Evolutionary conservation across 495 filamentous ascomycete genomes (phyloP).

Genomic region (Penicillium goetzii): DNA sequence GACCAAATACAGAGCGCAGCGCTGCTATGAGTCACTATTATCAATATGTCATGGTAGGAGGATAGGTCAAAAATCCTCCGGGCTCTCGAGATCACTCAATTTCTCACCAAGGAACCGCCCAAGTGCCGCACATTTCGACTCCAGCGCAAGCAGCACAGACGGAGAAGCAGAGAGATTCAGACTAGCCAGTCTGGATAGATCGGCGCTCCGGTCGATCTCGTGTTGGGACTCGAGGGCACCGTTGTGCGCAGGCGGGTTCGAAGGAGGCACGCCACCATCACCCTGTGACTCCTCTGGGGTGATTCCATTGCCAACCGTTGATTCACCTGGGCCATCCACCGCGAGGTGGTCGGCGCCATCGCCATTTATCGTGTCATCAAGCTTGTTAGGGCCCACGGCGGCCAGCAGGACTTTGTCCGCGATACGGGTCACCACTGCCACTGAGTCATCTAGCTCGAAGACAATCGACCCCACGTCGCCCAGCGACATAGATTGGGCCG

Average conservation of each 20-base stretch:
- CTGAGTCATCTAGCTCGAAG: slow-evolving; percentile 51
- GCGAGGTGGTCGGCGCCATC: slow-evolving; percentile 9
- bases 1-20: neutral
- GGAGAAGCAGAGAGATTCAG: slow-evolving; percentile 50
- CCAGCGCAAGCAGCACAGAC: slow-evolving; percentile 46
- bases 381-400: slow-evolving; percentile 47
- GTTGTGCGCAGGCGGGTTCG: slow-evolving; percentile 23
- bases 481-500: slow-evolving; percentile 51
- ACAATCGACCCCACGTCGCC: slow-evolving; percentile 56
- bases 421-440: slow-evolving; percentile 51
- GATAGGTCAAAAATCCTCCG: slow-evolving; percentile 46
- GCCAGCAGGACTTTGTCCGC: slow-evolving; percentile 52
- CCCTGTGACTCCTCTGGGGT: slow-evolving; percentile 24
- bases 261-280: slow-evolving; percentile 15
- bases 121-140: slow-evolving; percentile 52
- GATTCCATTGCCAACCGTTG: slow-evolving; percentile 20
- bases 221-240: slow-evolving; percentile 42
- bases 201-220: slow-evolving; percentile 48
- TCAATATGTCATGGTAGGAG: neutral
- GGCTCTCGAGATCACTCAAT: slow-evolving; percentile 48
- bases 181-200: slow-evolving; percentile 46
- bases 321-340: slow-evolving; percentile 8
- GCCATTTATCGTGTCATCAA: slow-evolving; percentile 26
- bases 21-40: neutral
- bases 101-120: slow-evolving; percentile 49